Base-by-base conservation (phyloP, 768 basidiomycete species). In the Auricularia sp. region DNA sequence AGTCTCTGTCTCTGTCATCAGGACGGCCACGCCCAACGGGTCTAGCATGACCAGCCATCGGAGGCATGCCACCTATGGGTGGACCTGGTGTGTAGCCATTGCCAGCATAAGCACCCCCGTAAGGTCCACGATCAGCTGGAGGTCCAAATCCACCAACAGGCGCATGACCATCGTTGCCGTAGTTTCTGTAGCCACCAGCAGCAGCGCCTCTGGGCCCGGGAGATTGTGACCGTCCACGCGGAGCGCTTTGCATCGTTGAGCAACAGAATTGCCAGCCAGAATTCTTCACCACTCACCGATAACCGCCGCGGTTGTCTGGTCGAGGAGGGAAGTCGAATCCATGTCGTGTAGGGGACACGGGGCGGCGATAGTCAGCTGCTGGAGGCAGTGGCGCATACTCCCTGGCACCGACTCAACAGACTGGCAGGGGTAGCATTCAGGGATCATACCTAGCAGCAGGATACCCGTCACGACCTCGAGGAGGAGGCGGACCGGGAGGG, bases 191-290 rank as follows among this genome's bases (percentile, higher is more conserved):
- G 62, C 77, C 74, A 69, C 69, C 70, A 29, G 74, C 73, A 70
- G 75, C 73, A 66, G 83, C 76, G 39, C 39, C 39, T 54, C 84
- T 79, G 65, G 82, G 76, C 67, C 82, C 81, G 64, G 86, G 87
- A 69, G 89, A 91, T 70, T 84, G 81, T 39, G 90, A 92, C 63
- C 89, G 86, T 69, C 89, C 86, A 65, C 88, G 88, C 66, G 37
- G 61, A 51, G 35, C 29, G 63, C 21, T 62, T 47, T 21, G 33
- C 56, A 33, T 54, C 7, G 39, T 42, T 42, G 24, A 66, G 63
- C 3, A 66, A 47, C 34, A 18, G 61, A 54, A 11, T 58, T 6
- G 45, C 56, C 61, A 56, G 34, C 56, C 29, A 45, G 54, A 62
- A 24, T 47, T 7, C 64, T n/a, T 14, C 4, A 47, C 47, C 18